These are phyloP conservation scores for Brassica balearica DNA, from an alignment of 441 rosid species.

Conservation along the genomic window DNA sequence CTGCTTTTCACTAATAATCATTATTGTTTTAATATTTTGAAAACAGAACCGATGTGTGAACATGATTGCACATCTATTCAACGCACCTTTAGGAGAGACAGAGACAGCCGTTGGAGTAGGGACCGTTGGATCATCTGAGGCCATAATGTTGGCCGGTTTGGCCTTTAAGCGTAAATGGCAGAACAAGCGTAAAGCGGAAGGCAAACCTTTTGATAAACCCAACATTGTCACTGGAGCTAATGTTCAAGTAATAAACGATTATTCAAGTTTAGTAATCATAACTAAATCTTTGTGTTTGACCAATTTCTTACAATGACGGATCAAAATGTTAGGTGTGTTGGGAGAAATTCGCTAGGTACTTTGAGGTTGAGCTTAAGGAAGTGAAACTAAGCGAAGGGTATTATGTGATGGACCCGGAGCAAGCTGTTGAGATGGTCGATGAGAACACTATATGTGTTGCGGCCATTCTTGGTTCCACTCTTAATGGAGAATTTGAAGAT, in stretches of 20 bases:
- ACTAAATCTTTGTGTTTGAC: neutral
- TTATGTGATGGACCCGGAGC: conserved; percentile 85
- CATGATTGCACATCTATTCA: conserved; percentile 48
- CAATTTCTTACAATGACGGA: neutral
- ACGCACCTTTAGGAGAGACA: conserved; percentile 45
- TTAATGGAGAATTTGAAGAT: too few relatives aligned
- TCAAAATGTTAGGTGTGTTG: conserved; percentile 65
- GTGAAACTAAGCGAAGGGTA: conserved; percentile 85
- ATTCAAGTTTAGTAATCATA: neutral
- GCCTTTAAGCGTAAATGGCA: conserved; percentile 62
- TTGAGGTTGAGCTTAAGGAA: conserved; percentile 90
- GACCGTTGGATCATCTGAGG: conserved; percentile 51
- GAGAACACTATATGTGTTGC: conserved; percentile 75
- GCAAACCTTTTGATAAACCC: conserved; percentile 57
- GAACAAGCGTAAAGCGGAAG: conserved; percentile 53
- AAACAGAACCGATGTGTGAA: conserved; percentile 55
- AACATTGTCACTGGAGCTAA: conserved; percentile 65
- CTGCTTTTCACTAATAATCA: neutral
- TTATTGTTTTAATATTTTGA: neutral
- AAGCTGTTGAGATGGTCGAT: conserved; percentile 90
- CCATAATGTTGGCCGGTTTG: conserved; percentile 58
- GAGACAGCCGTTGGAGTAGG: conserved; percentile 49
- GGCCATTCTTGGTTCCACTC: too few relatives aligned
- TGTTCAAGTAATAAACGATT: conserved; percentile 46
- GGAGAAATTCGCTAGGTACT: conserved; percentile 95